Conservation (phyloP, 257 asterid genomes). For the Knoxia roxburghii region DNA sequence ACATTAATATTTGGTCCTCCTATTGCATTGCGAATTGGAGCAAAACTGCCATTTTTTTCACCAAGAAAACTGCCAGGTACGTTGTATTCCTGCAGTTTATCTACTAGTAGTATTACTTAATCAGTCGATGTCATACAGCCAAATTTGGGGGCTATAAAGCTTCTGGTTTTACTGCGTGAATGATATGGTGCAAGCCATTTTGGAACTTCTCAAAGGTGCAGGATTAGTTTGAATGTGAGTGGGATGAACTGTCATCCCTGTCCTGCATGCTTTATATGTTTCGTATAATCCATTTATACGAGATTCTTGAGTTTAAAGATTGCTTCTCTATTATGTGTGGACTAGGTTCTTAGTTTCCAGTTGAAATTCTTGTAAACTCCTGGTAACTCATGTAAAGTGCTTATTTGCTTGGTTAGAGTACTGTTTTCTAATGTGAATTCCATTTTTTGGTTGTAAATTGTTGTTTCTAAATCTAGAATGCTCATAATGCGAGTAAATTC, state of each 20-base stretch:
- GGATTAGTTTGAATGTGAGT: too few species aligned
- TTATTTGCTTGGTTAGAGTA: too few species aligned
- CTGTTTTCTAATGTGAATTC: too few species aligned
- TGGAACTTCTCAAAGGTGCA: slow-evolving; percentile 36
- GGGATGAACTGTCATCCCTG: too few species aligned
- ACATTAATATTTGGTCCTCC: slow-evolving; percentile 60
- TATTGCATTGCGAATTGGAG: slow-evolving; percentile 80
- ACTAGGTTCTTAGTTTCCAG: slow-evolving; percentile 35
- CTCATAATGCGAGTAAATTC: too few species aligned
- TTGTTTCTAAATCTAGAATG: too few species aligned
- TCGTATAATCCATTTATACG: not conserved
- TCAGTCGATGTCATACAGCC: too few species aligned
- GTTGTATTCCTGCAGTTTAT: not conserved
- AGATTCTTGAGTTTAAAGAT: not conserved
- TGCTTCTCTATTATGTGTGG: slow-evolving; percentile 18
- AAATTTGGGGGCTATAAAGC: too few species aligned
- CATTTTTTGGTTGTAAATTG: too few species aligned
- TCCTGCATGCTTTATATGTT: not conserved
- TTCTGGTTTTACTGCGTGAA: slow-evolving; percentile 36
- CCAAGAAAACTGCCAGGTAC: slow-evolving; percentile 70
- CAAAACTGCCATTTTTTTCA: slow-evolving; percentile 76
- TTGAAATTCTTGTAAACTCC: slow-evolving; percentile 24
- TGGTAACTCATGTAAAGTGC: too few species aligned
- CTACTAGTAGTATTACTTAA: too few species aligned
- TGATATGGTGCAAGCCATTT: slow-evolving; percentile 39